Evolutionary conservation across 2,329 filamentous ascomycete genomes (phyloP), one percentile per base, ranked within the genome.

Genomic region (Talaromyces sp.): DNA sequence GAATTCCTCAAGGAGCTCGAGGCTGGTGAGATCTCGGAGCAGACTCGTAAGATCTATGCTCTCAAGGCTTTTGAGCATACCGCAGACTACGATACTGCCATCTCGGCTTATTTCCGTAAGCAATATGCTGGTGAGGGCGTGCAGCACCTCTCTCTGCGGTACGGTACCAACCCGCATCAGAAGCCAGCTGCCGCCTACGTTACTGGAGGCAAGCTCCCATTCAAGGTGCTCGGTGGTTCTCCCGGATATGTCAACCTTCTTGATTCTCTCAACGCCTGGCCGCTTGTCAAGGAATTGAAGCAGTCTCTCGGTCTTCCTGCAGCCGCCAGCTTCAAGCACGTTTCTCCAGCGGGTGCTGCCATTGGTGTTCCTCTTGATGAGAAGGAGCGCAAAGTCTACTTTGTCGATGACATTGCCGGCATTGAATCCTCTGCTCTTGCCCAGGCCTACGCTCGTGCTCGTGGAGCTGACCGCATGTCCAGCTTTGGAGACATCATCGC

Each of bases 51-150:
- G 78, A 83, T 87, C 65, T 97, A 97, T 76, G 94, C 95, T 31
- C 87, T 98, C 73, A 99, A 99, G 86, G 95, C 95, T 17, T 99
- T 99, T 76, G 92, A 97, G 82, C 95, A 98, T 81, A 99, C 95
- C 45, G 93, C 95, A 69, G 93, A 97, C 79, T 99, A 99, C 79
- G 95, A 99, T 78, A 86, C 88, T 50, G 92, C 95, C 72, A 99
- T 99, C 77, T 90, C 94, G 41, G 91, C 91, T 74, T 99, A 97
- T 85, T 99, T 99, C 88, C 90, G 95, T 77, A 94, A 96, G 85
- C 90, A 96, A 82, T 99, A 98, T 76, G 93, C 95, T 65, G 88
- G 89, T 69, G 89, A 93, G 66, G 93, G 93, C 69, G 81, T 87
- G 68, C 92, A 97, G 82, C 89, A 96, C 79, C 76, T 96, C 67